A percentile compares a stretch with the other conserved stretches of the same genome.
Conservation (phyloP, 2,329 filamentous ascomycete genomes). For the Hansfordia pulvinata region DNA sequence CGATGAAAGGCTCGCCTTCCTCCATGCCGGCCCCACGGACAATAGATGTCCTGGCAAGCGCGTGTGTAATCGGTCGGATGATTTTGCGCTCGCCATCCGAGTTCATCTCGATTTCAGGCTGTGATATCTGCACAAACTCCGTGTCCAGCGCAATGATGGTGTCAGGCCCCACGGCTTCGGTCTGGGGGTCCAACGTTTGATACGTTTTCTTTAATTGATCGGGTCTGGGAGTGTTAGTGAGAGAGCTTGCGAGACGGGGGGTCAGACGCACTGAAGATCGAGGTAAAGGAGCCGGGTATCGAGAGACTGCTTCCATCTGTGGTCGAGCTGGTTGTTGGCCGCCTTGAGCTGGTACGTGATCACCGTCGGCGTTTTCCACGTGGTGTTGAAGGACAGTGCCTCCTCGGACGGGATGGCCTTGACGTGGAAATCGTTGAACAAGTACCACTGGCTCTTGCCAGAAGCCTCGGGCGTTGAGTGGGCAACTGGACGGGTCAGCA, state of each 20-base stretch:
- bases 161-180: slow-evolving; percentile 55
- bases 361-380: slow-evolving; percentile 88
- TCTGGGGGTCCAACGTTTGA: slow-evolving; percentile 36
- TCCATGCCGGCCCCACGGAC: slow-evolving; percentile 65
- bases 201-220: slow-evolving; percentile 40
- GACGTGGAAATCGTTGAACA: slow-evolving; percentile 96
- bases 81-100: slow-evolving; percentile 87
- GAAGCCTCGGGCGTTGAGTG: slow-evolving; percentile 48
- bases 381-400: slow-evolving; percentile 75
- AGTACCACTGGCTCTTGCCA: slow-evolving; percentile 66
- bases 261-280: slow-evolving; percentile 37
- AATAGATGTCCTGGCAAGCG: slow-evolving; percentile 85
- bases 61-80: slow-evolving; percentile 80
- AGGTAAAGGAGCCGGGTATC: slow-evolving; percentile 77
- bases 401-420: slow-evolving; percentile 67
- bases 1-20: slow-evolving; percentile 81
- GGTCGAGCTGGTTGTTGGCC: slow-evolving; percentile 70
- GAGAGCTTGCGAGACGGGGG: background rate
- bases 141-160: slow-evolving; percentile 85
- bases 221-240: slow-evolving; percentile 21
- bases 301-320: slow-evolving; percentile 71
- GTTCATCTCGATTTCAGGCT: slow-evolving; percentile 92
- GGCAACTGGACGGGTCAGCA: slow-evolving; percentile 32
- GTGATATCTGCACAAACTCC: slow-evolving; percentile 86
- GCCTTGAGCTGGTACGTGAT: slow-evolving; percentile 75